Percentiles rank a stretch among this genome's conserved stretches.
Conservation (phyloP, 2,329 filamentous ascomycete species). For the Cercospora beticola region DNA sequence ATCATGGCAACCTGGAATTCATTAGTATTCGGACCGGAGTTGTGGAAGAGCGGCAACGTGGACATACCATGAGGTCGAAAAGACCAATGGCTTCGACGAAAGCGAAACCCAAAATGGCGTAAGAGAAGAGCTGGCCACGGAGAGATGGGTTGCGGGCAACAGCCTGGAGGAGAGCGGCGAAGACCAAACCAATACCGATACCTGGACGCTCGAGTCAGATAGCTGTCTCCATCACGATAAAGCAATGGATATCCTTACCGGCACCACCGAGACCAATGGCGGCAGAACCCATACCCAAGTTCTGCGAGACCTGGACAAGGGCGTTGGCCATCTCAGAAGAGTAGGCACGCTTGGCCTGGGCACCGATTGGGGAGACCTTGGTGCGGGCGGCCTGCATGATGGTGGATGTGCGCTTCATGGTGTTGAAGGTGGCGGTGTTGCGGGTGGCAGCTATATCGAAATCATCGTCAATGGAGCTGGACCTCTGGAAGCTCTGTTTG, state of each 20-base stretch:
- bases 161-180: constrained; percentile 83
- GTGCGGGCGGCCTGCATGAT: constrained; percentile 39
- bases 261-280: constrained; percentile 72
- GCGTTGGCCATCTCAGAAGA: constrained; percentile 84
- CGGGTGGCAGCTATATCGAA: constrained; percentile 34
- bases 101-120: constrained; percentile 92
- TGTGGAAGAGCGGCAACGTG: no score
- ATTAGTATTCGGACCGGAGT: no score
- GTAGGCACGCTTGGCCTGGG: constrained; percentile 62
- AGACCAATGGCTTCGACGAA: constrained; percentile 92
- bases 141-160: constrained; percentile 93
- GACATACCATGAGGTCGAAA: constrained; percentile 70
- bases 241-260: constrained; percentile 13
- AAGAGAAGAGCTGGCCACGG: constrained; percentile 92
- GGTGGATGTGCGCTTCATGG: constrained; percentile 69
- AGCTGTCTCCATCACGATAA: not conserved
- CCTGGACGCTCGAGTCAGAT: constrained; percentile 43
- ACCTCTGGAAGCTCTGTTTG: constrained; percentile 12
- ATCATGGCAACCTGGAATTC: constrained; percentile 67
- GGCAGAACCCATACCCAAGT: constrained; percentile 73
- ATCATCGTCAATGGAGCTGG: constrained; percentile 22
- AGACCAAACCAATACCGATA: constrained; percentile 95
- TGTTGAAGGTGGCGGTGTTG: constrained; percentile 63
- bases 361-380: constrained; percentile 49
- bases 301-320: constrained; percentile 84